These are phyloP conservation scores for Magnusiomyces tetraspermus DNA, from an alignment of 1,139 yeast genomes.

Conservation along the genomic window DNA sequence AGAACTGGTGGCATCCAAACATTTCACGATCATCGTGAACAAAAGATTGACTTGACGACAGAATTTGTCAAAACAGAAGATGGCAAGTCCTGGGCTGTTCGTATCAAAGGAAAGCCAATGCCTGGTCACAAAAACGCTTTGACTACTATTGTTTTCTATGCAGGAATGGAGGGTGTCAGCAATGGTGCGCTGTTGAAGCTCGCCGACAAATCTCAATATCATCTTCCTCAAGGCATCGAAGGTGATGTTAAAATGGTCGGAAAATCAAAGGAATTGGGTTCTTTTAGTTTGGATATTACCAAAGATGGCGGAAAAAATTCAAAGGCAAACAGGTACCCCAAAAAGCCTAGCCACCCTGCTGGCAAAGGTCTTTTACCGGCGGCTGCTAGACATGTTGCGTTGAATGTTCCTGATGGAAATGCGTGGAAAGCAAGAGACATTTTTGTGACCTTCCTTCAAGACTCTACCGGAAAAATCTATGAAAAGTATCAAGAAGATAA, in stretches of 20 bases:
- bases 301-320: slow-evolving; percentile 20
- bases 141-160: slow-evolving; percentile 69
- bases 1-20: slow-evolving; percentile 76
- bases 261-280: slow-evolving; percentile 30
- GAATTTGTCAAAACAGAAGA: slow-evolving; percentile 68
- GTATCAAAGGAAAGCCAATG: slow-evolving; percentile 51
- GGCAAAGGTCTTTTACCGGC: slow-evolving; percentile 29
- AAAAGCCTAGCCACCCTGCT: slow-evolving; percentile 21
- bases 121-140: slow-evolving; percentile 4
- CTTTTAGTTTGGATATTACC: slow-evolving; percentile 27
- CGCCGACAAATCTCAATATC: slow-evolving; percentile 21
- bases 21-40: slow-evolving; percentile 52
- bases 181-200: slow-evolving; percentile 30
- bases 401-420: slow-evolving; percentile 61
- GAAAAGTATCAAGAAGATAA: slow-evolving; percentile 31
- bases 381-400: slow-evolving; percentile 56
- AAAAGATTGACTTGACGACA: slow-evolving; percentile 53
- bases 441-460: slow-evolving; percentile 59
- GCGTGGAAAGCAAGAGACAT: slow-evolving; percentile 78
- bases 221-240: slow-evolving; percentile 23
- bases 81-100: slow-evolving; percentile 62
- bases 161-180: slow-evolving; percentile 52
- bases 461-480: slow-evolving; percentile 47
- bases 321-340: slow-evolving; percentile 26
- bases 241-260: slow-evolving; percentile 30